phyloP scores from a whole-genome alignment of 768 basidiomycete genomes.

The Boletellus sp. region DNA sequence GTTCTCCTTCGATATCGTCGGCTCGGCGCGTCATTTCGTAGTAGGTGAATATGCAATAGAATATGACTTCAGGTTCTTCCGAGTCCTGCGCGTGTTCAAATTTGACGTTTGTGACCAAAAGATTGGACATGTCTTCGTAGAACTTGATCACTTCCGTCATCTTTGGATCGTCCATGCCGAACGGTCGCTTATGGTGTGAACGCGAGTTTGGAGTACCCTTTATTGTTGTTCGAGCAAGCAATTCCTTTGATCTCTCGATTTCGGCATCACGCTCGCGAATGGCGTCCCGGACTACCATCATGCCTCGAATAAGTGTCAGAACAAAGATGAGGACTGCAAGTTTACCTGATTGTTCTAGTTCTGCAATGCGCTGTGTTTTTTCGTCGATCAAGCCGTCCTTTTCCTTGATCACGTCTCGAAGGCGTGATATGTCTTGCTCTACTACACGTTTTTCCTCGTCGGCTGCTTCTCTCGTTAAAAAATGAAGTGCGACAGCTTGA shows the following conservation, averaged over 20 bases:
- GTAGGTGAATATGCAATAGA: conserved; percentile 67
- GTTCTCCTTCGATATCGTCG: conserved; percentile 33
- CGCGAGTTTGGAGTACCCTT: conserved; percentile 37
- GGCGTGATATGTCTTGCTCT: conserved; percentile 45
- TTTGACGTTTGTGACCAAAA: conserved; percentile 64
- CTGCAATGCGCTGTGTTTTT: conserved; percentile 44
- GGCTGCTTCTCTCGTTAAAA: conserved; percentile 71
- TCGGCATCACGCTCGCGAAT: conserved; percentile 58
- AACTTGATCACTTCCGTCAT: conserved; percentile 60
- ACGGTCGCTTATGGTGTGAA: conserved; percentile 32
- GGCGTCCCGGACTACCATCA: conserved; percentile 45
- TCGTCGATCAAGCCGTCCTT: conserved; percentile 39
- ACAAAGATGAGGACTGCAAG: background rate
- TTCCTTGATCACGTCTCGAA: conserved; percentile 42
- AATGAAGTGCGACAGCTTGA: conserved; percentile 51
- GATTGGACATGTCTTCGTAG: conserved; percentile 84
- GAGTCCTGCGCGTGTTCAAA: conserved; percentile 31
- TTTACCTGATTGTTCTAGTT: conserved; percentile 50
- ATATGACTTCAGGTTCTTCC: conserved; percentile 49
- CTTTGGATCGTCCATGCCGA: conserved; percentile 52
- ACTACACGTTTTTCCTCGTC: conserved; percentile 60
- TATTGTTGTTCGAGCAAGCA: conserved; percentile 42
- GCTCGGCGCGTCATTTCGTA: conserved; percentile 30
- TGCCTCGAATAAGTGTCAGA: background rate
- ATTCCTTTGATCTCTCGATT: conserved; percentile 49